These are phyloP conservation scores for Verticillium longisporum DNA, from an alignment of 2,329 filamentous ascomycete species.

Conservation along the genomic window DNA sequence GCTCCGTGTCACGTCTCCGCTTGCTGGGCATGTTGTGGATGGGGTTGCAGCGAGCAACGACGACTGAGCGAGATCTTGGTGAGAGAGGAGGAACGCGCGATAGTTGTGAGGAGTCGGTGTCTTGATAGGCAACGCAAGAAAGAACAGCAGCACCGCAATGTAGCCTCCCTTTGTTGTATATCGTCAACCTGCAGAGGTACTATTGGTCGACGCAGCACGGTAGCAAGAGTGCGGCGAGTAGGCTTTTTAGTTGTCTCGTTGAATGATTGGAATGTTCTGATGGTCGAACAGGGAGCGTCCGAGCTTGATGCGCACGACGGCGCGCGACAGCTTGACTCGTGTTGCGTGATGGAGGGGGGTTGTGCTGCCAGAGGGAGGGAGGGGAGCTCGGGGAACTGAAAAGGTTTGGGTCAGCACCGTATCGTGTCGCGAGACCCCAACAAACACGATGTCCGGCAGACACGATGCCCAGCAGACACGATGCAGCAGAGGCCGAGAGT, in stretches of 20 bases:
- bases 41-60: not conserved
- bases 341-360: not conserved
- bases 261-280: not conserved
- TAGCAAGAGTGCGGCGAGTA: not conserved
- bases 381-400: not conserved
- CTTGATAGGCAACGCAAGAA: not conserved
- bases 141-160: not conserved
- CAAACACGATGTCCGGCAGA: not conserved
- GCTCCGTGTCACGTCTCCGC: slow-evolving; percentile 50
- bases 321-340: not conserved
- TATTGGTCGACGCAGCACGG: not conserved
- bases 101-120: not conserved
- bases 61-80: not conserved
- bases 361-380: too few relatives aligned
- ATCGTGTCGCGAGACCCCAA: not conserved
- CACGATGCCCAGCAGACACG: not conserved
- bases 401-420: not conserved
- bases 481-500: not conserved
- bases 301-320: not conserved
- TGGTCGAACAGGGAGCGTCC: not conserved
- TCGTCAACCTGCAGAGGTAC: not conserved
- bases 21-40: slow-evolving; percentile 36
- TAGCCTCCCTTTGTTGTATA: not conserved
- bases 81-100: not conserved
- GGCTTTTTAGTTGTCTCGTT: not conserved